Evolutionary conservation across 2,329 filamentous ascomycete species (phyloP).

Genomic region (Pseudogymnoascus sp.): DNA sequence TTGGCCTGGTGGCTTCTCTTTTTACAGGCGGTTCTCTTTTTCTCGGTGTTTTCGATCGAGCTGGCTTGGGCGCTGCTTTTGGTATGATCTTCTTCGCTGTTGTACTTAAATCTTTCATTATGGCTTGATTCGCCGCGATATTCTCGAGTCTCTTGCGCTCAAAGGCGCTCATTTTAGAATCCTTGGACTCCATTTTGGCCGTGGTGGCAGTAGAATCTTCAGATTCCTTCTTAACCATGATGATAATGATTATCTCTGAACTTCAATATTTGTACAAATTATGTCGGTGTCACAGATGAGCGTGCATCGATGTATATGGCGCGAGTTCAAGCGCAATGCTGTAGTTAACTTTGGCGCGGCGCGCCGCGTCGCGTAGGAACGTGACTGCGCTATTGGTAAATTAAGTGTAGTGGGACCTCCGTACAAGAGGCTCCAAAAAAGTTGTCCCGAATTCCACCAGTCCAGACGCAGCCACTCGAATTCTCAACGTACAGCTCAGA

Average conservation of each 20-base stretch:
- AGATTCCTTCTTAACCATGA: neutral
- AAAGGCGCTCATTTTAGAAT: slow-evolving; percentile 68
- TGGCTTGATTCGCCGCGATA: slow-evolving; percentile 76
- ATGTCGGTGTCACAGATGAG: neutral
- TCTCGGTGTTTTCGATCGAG: slow-evolving; percentile 25
- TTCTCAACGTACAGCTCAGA: neutral
- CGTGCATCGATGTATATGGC: neutral
- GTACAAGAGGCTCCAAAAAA: slow-evolving; percentile 5
- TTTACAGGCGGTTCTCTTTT: slow-evolving; percentile 39
- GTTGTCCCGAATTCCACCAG: neutral
- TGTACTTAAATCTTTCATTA: slow-evolving; percentile 70
- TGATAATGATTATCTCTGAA: neutral
- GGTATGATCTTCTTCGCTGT: slow-evolving; percentile 64
- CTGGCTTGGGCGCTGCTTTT: slow-evolving; percentile 43
- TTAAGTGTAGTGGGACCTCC: neutral
- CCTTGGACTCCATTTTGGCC: slow-evolving; percentile 36
- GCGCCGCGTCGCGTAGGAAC: slow-evolving; percentile 5
- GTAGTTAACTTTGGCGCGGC: neutral
- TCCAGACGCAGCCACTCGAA: neutral
- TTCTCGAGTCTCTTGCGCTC: slow-evolving; percentile 80
- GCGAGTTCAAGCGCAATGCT: neutral
- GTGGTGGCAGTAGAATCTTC: slow-evolving; percentile 28
- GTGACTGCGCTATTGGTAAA: neutral
- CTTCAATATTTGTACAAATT: neutral
- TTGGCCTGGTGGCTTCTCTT: slow-evolving; percentile 42